Conservation (phyloP, 495 filamentous ascomycete species). For the Xylaria curta region DNA sequence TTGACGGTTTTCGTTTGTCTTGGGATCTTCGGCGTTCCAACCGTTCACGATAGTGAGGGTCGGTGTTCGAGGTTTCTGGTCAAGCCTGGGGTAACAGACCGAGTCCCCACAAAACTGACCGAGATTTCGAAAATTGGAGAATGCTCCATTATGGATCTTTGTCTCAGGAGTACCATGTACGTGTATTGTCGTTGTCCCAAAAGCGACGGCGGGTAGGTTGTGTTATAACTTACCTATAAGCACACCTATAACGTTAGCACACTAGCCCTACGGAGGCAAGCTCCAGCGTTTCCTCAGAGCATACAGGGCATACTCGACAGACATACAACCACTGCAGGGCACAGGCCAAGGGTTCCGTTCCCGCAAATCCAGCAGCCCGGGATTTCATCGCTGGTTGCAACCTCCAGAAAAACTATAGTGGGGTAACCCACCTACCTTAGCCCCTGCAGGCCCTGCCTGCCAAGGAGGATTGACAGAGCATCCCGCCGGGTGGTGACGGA, state of each 20-base stretch:
- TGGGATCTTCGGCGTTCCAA: background rate
- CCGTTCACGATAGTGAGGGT: background rate
- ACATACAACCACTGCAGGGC: background rate
- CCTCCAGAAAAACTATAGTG: conserved; percentile 4
- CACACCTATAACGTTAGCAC: background rate
- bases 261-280: background rate
- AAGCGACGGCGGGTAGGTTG: background rate
- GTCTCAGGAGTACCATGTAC: background rate
- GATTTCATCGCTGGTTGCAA: conserved; percentile 29
- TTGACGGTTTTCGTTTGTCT: conserved; percentile 2
- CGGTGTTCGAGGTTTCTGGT: background rate
- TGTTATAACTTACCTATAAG: too few species aligned
- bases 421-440: background rate
- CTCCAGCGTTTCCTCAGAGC: background rate
- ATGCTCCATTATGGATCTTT: background rate
- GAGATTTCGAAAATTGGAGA: background rate
- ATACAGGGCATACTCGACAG: conserved; percentile 1
- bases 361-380: conserved; percentile 24
- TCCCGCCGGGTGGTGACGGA: conserved; percentile 36
- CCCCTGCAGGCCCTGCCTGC: background rate
- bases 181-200: background rate
- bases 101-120: background rate
- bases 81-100: background rate
- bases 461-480: conserved; percentile 16
- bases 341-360: conserved; percentile 9